These are phyloP conservation scores for Achaetomium macrosporum DNA, from an alignment of 2,329 filamentous ascomycete species.

Conservation along the genomic window DNA sequence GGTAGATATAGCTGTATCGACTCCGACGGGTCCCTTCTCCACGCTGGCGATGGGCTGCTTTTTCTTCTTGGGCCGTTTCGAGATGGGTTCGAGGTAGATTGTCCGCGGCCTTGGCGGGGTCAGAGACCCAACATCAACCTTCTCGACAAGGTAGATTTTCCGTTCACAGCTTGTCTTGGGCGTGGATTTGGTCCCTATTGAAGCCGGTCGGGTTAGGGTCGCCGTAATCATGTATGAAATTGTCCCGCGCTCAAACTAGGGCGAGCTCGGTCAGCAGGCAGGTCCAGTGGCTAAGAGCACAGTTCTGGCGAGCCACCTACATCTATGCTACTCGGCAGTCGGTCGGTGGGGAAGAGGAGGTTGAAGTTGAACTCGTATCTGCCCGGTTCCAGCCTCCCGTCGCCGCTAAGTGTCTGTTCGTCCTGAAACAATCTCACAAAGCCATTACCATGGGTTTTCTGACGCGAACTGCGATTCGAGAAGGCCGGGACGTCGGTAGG, in stretches of 20 bases:
- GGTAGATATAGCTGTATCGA: slow-evolving; percentile 32
- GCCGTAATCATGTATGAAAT: slow-evolving; percentile 88
- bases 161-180: slow-evolving; percentile 74
- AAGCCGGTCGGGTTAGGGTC: slow-evolving; percentile 81
- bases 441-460: slow-evolving; percentile 66
- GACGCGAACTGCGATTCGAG: slow-evolving; percentile 31
- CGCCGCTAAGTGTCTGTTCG: slow-evolving; percentile 72
- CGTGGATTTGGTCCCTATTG: slow-evolving; percentile 50
- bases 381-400: slow-evolving; percentile 67
- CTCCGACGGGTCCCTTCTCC: slow-evolving; percentile 35
- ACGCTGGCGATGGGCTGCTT: slow-evolving; percentile 42
- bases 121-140: slow-evolving; percentile 76
- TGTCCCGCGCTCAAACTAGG: slow-evolving; percentile 89
- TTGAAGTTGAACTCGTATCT: slow-evolving; percentile 67
- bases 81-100: slow-evolving; percentile 82
- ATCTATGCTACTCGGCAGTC: slow-evolving; percentile 85
- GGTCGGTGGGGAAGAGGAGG: slow-evolving; percentile 30
- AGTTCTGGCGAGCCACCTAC: slow-evolving; percentile 48
- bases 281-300: neutral
- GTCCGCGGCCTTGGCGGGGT: slow-evolving; percentile 69
- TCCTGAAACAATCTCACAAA: slow-evolving; percentile 79
- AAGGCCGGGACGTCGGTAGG: slow-evolving; percentile 35
- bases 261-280: slow-evolving; percentile 10
- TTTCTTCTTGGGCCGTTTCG: slow-evolving; percentile 61
- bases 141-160: slow-evolving; percentile 73